phyloP scores from a whole-genome alignment of 164 flowering plant species.

The Macadamia tetraphylla region DNA sequence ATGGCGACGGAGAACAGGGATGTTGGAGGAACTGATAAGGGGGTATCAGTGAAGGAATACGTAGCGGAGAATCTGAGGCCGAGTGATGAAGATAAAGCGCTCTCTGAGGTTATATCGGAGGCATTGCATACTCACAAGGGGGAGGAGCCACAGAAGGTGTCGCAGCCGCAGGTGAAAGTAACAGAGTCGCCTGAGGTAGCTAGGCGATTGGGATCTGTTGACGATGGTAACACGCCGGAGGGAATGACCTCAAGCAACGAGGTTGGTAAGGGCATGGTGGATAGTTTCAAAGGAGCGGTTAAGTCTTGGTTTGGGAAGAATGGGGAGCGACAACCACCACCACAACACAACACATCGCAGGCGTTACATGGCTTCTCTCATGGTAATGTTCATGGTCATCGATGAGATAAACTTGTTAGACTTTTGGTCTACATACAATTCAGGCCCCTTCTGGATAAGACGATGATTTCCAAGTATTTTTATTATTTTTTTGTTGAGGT shows the following conservation, averaged over 20 bases:
- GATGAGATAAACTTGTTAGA: too few relatives aligned
- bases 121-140: slow-evolving; percentile 24
- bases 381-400: too few relatives aligned
- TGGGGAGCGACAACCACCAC: background rate
- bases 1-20: too few relatives aligned
- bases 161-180: slow-evolving; percentile 26
- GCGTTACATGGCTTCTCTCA: background rate
- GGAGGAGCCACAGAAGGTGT: background rate
- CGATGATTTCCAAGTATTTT: too few relatives aligned
- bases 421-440: too few relatives aligned
- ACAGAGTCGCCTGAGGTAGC: slow-evolving; percentile 43
- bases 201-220: slow-evolving; percentile 23
- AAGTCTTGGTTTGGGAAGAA: slow-evolving; percentile 22
- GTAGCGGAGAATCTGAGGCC: slow-evolving; percentile 56
- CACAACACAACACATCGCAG: background rate
- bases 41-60: slow-evolving; percentile 38
- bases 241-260: background rate
- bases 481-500: too few relatives aligned
- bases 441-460: too few relatives aligned
- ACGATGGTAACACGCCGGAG: too few relatives aligned
- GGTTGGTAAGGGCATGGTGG: slow-evolving; percentile 10
- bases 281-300: slow-evolving; percentile 17
- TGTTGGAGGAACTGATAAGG: slow-evolving; percentile 22
- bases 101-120: slow-evolving; percentile 51
- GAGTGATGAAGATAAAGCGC: slow-evolving; percentile 62